phyloP scores from a whole-genome alignment of 2,329 filamentous ascomycete genomes.

The Neofusicoccum ribis region DNA sequence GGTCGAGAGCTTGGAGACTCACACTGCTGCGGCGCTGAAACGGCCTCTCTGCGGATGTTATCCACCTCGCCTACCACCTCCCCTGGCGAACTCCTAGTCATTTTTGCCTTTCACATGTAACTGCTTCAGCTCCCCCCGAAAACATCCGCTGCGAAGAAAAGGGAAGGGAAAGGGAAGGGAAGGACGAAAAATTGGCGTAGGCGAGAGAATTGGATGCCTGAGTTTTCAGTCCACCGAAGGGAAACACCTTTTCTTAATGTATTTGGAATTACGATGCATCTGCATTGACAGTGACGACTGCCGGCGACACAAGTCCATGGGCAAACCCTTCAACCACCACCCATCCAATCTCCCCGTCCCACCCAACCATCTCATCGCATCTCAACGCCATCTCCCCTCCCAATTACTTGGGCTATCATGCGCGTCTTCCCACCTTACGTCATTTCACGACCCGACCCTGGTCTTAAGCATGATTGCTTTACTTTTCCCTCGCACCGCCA shows the following conservation, averaged over 20 bases:
- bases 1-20: conserved; percentile 3
- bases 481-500: too few species aligned
- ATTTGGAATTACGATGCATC: not conserved
- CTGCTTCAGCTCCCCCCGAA: not conserved
- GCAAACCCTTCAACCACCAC: not conserved
- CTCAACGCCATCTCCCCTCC: not conserved
- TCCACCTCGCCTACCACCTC: not conserved
- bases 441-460: not conserved
- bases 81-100: not conserved
- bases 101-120: conserved; percentile 1
- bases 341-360: not conserved
- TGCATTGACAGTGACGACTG: not conserved
- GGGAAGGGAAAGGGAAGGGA: not conserved
- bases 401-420: not conserved
- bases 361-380: not conserved
- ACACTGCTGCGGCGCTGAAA: conserved; percentile 13
- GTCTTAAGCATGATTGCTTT: too few species aligned
- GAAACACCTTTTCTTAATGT: conserved; percentile 5
- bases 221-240: not conserved
- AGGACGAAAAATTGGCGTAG: conserved; percentile 1
- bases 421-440: not conserved
- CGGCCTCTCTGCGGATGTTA: conserved; percentile 7
- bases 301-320: not conserved
- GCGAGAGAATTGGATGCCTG: conserved; percentile 13
- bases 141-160: not conserved